Percentiles rank a stretch among this genome's conserved stretches.
phyloP scores from a whole-genome alignment of 177 flowering plant species.

The Telopea speciosissima region DNA sequence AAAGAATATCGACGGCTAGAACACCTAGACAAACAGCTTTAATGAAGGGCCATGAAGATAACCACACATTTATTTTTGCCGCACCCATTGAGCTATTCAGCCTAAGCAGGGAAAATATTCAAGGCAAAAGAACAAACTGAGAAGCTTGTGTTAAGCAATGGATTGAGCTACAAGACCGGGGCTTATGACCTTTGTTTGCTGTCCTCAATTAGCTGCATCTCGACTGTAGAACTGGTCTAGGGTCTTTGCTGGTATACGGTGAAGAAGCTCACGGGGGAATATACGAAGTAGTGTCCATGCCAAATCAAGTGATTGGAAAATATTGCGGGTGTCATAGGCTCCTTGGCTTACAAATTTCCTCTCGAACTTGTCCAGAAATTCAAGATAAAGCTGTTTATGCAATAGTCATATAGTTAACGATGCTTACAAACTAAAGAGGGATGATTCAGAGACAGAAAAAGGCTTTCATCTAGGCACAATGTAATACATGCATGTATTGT shows the following conservation, averaged over 20 bases:
- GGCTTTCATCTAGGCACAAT: not conserved
- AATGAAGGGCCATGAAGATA: not conserved
- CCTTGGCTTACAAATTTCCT: constrained; percentile 91
- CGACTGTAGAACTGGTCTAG: constrained; percentile 82
- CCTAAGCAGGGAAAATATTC: not conserved
- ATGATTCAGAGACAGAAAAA: not conserved
- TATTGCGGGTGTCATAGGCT: constrained; percentile 86
- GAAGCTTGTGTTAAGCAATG: not conserved
- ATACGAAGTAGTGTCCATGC: constrained; percentile 97
- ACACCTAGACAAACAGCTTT: constrained; percentile 1
- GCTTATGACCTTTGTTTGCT: not conserved
- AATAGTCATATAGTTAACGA: not conserved
- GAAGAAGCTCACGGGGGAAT: constrained; percentile 96
- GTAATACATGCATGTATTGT: too few species aligned
- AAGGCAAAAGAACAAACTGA: not conserved
- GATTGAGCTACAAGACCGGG: not conserved
- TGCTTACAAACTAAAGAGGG: not conserved
- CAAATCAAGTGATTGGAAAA: constrained; percentile 92
- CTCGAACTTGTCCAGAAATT: constrained; percentile 93
- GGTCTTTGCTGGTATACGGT: constrained; percentile 96
- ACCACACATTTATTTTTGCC: constrained; percentile 12
- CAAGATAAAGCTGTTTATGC: constrained; percentile 70
- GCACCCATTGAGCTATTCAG: constrained; percentile 1
- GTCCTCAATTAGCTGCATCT: constrained; percentile 49
- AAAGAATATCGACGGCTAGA: constrained; percentile 11